Percentiles rank a stretch among this genome's conserved stretches.
Conservation (phyloP, 176 grass and related monocot species). For the Chrysopogon serrulatus region DNA sequence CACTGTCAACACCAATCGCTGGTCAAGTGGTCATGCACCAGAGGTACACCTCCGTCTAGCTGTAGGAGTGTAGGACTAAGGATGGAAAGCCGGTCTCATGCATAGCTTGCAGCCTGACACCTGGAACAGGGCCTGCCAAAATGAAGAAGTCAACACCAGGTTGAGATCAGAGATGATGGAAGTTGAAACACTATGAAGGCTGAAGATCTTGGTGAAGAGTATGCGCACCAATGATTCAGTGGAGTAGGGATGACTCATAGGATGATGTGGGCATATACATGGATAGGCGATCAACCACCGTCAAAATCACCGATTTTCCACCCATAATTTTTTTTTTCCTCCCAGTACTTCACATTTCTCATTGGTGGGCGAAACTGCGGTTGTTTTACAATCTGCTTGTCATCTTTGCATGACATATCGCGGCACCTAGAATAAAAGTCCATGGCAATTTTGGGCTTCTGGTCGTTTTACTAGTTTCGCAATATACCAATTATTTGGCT, state of each 20-base stretch:
- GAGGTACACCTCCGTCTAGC: neutral
- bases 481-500: neutral
- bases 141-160: neutral
- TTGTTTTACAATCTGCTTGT: neutral
- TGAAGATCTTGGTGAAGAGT: neutral
- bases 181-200: neutral
- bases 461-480: constrained; percentile 1
- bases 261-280: neutral
- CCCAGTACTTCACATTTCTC: neutral
- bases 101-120: neutral
- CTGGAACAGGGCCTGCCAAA: neutral
- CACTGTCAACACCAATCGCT: neutral
- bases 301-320: neutral
- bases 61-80: accelerated
- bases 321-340: neutral
- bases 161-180: neutral
- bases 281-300: neutral
- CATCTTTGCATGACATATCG: neutral
- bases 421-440: neutral
- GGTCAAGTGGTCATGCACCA: too few species aligned
- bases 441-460: constrained; percentile 9
- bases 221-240: neutral
- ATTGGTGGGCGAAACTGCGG: neutral
- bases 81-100: neutral
- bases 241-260: neutral